Percentiles rank a stretch among this genome's conserved stretches.
phyloP scores from a whole-genome alignment of 2,329 filamentous ascomycete species.

The Tolypocladium cylindrosporum region DNA sequence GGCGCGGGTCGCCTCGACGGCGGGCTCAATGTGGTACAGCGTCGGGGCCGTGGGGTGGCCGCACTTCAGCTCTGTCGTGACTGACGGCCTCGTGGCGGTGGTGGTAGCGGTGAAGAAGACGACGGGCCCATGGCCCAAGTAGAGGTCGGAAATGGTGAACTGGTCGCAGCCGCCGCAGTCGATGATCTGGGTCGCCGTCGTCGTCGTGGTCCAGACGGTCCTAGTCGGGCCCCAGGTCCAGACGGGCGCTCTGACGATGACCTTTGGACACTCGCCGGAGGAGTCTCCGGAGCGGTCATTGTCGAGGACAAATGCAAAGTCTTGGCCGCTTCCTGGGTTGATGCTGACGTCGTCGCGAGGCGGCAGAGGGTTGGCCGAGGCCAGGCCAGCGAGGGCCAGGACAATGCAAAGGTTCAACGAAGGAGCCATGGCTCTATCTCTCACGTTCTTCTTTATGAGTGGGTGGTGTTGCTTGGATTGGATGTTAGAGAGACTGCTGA shows the following conservation, averaged over 20 bases:
- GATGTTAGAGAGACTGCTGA: neutral
- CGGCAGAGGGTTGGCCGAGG: conserved; percentile 3
- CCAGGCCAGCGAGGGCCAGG: conserved; percentile 1
- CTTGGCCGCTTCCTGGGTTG: neutral
- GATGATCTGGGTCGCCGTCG: conserved; percentile 10
- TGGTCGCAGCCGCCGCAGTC: conserved; percentile 16
- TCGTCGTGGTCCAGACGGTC: conserved; percentile 16
- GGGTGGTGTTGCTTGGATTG: neutral
- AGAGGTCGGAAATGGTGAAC: conserved; percentile 1
- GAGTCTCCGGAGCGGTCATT: neutral
- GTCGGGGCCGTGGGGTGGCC: neutral
- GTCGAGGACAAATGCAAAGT: neutral
- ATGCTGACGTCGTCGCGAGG: neutral
- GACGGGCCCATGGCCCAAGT: conserved; percentile 10
- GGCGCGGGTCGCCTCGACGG: neutral
- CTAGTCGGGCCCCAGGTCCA: conserved; percentile 10
- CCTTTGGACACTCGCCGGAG: conserved; percentile 5
- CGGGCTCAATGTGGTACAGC: neutral
- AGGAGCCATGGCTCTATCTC: neutral
- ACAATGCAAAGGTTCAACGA: neutral
- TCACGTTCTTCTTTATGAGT: neutral
- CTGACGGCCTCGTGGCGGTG: conserved; percentile 6
- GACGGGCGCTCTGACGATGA: neutral
- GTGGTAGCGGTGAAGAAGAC: conserved; percentile 11
- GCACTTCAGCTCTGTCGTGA: conserved; percentile 7